Percentiles rank a stretch among this genome's conserved stretches.
Conservation (phyloP, 176 grass and related monocot genomes). For the Panicum miliaceum region DNA sequence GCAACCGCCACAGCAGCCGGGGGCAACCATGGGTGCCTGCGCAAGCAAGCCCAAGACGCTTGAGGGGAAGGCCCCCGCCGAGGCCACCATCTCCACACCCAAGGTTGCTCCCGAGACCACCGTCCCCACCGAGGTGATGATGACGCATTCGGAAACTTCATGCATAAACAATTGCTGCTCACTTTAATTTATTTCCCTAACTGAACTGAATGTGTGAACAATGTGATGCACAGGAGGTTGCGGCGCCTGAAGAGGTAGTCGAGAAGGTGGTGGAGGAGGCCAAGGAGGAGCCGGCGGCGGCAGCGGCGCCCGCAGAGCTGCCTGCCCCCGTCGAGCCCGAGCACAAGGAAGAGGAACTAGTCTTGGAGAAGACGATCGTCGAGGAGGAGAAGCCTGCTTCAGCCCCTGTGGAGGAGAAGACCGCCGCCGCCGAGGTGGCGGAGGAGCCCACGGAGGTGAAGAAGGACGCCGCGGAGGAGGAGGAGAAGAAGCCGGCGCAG, state of each 20-base stretch:
- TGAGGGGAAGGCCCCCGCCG: constrained; percentile 43
- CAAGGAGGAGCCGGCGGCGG: background rate
- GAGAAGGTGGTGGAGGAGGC: constrained; percentile 37
- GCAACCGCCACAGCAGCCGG: constrained; percentile 20
- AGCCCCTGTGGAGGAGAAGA: background rate
- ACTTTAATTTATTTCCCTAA: too few relatives aligned
- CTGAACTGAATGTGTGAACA: background rate
- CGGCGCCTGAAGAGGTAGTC: background rate
- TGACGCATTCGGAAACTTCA: background rate
- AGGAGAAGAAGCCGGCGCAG: background rate
- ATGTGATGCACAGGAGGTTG: constrained; percentile 23
- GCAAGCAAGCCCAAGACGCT: constrained; percentile 58
- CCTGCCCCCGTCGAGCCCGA: background rate
- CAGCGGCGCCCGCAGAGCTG: background rate
- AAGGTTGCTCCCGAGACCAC: constrained; percentile 45
- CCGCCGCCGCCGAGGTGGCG: background rate
- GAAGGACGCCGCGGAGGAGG: background rate
- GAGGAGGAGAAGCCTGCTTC: constrained; percentile 44
- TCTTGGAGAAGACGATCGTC: constrained; percentile 24
- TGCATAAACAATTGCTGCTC: too few relatives aligned
- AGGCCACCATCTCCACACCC: constrained; percentile 40
- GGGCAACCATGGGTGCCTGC: constrained; percentile 61
- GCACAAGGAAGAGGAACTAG: too few relatives aligned
- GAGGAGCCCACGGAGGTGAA: background rate
- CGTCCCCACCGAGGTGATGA: constrained; percentile 4